A percentile compares a stretch with the other conserved stretches of the same genome.
phyloP scores from a whole-genome alignment of 164 flowering plant genomes.

The Annona squamosa region DNA sequence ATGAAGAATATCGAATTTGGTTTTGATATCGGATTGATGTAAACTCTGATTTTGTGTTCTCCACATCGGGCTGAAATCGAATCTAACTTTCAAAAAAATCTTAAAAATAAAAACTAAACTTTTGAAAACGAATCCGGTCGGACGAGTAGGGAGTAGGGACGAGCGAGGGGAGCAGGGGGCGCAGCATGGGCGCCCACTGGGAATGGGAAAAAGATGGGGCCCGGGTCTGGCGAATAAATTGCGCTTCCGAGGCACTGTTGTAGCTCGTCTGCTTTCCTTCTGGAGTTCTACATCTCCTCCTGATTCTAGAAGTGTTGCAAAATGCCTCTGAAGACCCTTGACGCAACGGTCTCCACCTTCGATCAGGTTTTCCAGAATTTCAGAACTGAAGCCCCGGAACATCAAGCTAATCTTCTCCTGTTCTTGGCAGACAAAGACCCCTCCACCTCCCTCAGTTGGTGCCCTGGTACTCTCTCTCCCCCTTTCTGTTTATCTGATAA shows the following conservation, averaged over 20 bases:
- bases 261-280: neutral
- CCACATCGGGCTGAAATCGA: too few relatives aligned
- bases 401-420: slow-evolving; percentile 68
- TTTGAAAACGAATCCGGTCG: too few relatives aligned
- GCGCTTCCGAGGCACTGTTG: neutral
- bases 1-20: too few relatives aligned
- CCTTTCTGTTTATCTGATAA: neutral
- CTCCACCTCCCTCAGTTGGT: slow-evolving; percentile 85
- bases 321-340: slow-evolving; percentile 63
- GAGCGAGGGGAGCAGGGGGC: too few relatives aligned
- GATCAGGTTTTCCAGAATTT: slow-evolving; percentile 52
- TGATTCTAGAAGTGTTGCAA: slow-evolving; percentile 4
- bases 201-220: too few relatives aligned
- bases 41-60: too few relatives aligned
- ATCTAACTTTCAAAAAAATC: too few relatives aligned
- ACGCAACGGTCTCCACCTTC: slow-evolving; percentile 58
- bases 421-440: slow-evolving; percentile 91
- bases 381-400: slow-evolving; percentile 43
- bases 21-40: too few relatives aligned
- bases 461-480: slow-evolving; percentile 57
- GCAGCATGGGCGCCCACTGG: too few relatives aligned
- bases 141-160: too few relatives aligned
- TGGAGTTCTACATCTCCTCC: neutral
- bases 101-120: too few relatives aligned
- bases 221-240: too few relatives aligned